Percentiles rank a stretch among this genome's conserved stretches.
Evolutionary conservation across 129 eudicot species (phyloP).

Genomic region (Erigeron canadensis): DNA sequence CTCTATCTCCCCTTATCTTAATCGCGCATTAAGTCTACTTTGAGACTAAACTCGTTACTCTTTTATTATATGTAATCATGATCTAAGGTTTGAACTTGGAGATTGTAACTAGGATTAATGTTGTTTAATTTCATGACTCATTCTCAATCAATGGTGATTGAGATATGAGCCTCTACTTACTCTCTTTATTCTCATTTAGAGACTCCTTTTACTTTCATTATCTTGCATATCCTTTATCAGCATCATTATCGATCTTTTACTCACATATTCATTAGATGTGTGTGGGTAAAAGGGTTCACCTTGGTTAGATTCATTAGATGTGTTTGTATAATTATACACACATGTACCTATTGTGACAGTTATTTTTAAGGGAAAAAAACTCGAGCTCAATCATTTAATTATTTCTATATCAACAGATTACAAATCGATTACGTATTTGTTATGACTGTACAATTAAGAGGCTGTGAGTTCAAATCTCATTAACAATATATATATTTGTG

Average conservation of each 20-base stretch:
- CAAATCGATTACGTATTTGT: too few species aligned
- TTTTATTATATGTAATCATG: slow-evolving; percentile 42
- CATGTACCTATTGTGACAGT: background rate
- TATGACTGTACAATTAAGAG: too few species aligned
- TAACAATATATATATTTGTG: too few species aligned
- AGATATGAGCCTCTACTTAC: slow-evolving; percentile 44
- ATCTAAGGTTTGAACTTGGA: slow-evolving; percentile 40
- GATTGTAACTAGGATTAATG: slow-evolving; percentile 56
- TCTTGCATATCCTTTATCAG: slow-evolving; percentile 17
- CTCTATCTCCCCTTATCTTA: slow-evolving; percentile 14
- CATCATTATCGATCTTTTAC: background rate
- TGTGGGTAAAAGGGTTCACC: too few species aligned
- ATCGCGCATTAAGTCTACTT: slow-evolving; percentile 22
- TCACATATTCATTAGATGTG: background rate
- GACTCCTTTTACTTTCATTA: slow-evolving; percentile 25
- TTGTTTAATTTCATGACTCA: slow-evolving; percentile 38
- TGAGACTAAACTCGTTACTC: slow-evolving; percentile 41
- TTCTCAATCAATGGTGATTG: slow-evolving; percentile 42
- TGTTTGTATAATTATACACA: background rate
- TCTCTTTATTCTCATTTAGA: slow-evolving; percentile 26
- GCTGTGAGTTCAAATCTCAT: too few species aligned
- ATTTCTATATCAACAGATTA: too few species aligned
- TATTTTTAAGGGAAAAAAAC: too few species aligned
- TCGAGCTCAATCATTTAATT: too few species aligned
- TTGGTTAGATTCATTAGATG: background rate